Base-by-base conservation (phyloP, 441 rosid genomes). In the Erysimum cheiri region DNA sequence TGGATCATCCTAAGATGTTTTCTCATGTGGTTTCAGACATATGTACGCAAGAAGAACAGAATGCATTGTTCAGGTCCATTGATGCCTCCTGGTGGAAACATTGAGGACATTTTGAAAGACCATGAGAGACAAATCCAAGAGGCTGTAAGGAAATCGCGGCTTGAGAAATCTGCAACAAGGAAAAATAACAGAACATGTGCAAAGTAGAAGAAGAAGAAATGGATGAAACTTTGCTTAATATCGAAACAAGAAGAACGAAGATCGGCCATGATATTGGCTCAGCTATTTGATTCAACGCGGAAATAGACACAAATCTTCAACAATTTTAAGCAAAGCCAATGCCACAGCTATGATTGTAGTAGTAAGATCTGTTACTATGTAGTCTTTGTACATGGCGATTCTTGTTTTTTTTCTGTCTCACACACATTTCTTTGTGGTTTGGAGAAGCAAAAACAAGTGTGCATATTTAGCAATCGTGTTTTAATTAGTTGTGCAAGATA, bases 111-210 rank as follows among this genome's bases (percentile, higher is more conserved):
- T 66, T 83, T 95, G 1, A 89, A 76, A 78, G 99, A 90, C 55
- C 99, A 95, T 54, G 99, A 92, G 79, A 90, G 92, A 74, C 96
- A 87, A 77, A 90, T 95, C 77, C 99, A 90, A 75, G 90, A 89
- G 14, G 99, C 97, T 47, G 95, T 95, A 39, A 88, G 96, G 5
- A 87, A 88, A 80, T 86, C 97, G 0, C 83, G 94, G 11, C 67
- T 83, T 14, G 97, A 87, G 69, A 90, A 88, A 71, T 81, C 82
- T 0, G 84, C 80, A 63, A 80, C 85, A 60, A 85, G 64, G 74
- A 77, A 70, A 47, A 80, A 75, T 22, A 22, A 69, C 74, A 76
- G 40, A 64, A 59, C 43, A 55, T 64, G 74, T 64, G 46, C 26
- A 67, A 36, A 57, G 62, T 63, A n/a, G n/a, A n/a, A 46, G 49